phyloP scores from a whole-genome alignment of 2,329 filamentous ascomycete species.

The Fusarium succisae region DNA sequence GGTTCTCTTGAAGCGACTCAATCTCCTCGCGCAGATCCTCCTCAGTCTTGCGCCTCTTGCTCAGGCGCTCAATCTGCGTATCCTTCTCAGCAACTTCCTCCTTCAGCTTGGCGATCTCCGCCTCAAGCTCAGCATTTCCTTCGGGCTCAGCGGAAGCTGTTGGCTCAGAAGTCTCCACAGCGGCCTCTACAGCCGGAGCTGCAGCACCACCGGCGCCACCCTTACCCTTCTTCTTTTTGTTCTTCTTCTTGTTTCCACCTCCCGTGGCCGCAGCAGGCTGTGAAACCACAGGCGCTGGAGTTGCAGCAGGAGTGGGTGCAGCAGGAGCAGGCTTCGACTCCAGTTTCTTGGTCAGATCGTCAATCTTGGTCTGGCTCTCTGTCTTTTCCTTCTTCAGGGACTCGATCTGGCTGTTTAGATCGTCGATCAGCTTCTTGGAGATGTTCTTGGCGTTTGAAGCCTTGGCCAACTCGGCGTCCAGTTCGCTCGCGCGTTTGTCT shows the following conservation, averaged over 20 bases:
- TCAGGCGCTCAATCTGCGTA: conserved; percentile 75
- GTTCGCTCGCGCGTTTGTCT: conserved; percentile 48
- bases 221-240: conserved; percentile 92
- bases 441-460: conserved; percentile 51
- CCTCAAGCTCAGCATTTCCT: conserved; percentile 54
- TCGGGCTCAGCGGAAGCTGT: conserved; percentile 41
- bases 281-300: conserved; percentile 38
- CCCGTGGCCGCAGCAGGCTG: conserved; percentile 39
- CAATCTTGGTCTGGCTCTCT: conserved; percentile 47
- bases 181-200: conserved; percentile 45
- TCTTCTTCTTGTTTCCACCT: conserved; percentile 66
- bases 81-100: conserved; percentile 72
- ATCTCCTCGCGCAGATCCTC: conserved; percentile 87
- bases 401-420: conserved; percentile 51
- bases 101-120: conserved; percentile 61
- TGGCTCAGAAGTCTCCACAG: conserved; percentile 50
- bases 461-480: conserved; percentile 55
- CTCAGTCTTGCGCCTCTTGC: conserved; percentile 76
- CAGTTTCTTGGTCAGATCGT: conserved; percentile 57
- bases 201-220: conserved; percentile 62
- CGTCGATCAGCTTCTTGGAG: conserved; percentile 54
- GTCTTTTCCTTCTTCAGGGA: conserved; percentile 47
- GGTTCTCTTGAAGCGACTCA: conserved; percentile 80
- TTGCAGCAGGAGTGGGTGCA: conserved; percentile 27
- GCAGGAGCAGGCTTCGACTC: conserved; percentile 39